Evolutionary conservation across 345 rosid species (phyloP), one percentile per base, ranked within the genome.

Genomic region (Corchorus capsularis): DNA sequence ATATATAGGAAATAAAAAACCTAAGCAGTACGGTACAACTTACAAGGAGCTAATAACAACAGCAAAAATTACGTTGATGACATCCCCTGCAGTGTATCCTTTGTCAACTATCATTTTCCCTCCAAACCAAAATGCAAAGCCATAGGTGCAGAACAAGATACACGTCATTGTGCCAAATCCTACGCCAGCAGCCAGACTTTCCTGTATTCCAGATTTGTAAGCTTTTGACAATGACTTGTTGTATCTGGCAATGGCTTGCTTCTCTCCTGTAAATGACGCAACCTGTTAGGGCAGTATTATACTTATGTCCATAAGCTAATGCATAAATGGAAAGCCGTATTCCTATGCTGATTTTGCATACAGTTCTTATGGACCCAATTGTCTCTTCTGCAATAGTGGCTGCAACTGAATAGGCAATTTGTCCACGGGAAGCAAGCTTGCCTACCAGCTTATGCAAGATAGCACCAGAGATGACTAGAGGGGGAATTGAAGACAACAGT

Each of bases 181-280:
- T 5, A 88, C 43, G 62, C 98, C 98, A 8, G 90, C 37, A 64
- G 82, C 86, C 46, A 83, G 55, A 61, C 98, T 93, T 83, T 92
- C 93, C 2, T 78, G 79, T 20, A 86, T 86, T 15, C 93, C 91
- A 19, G 94, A 85, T 49, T 79, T 86, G 75, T 94, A 90, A 65
- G 97, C 94, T 57, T 85, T 43, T 6, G 72, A 83, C 8, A 94
- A 87, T 63, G 83, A 86, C 75, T 86, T 82, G 60, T 89, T 87
- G 80, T 91, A 94, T 54, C 66, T 79, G 56, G 76, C 69, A 32
- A 89, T 82, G 3, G 98, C 96, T 79, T 77, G 90, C 77, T 89
- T 89, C 86, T 94, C 97, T 71, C 96, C 96, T 0, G 97, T 93
- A 79, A 91, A 94, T 4, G 98, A 90, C 3, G 90, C 98, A 68